Conservation (phyloP, 169 alveolate genomes). For the Plasmodium blacklocki region DNA sequence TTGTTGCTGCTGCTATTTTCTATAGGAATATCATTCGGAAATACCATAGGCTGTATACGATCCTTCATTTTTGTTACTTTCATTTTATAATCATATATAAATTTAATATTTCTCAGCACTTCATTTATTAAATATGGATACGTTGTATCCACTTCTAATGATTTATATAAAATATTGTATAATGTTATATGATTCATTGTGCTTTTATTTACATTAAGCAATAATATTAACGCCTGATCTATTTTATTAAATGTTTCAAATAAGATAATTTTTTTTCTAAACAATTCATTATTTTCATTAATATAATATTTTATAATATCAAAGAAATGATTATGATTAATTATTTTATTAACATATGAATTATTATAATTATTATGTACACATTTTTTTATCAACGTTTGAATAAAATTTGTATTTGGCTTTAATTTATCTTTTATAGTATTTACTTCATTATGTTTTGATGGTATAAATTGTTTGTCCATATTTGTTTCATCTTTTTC, state of each 20-base stretch:
- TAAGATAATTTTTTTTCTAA: constrained; percentile 41
- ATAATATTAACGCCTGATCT: constrained; percentile 19
- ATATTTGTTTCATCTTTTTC: constrained; percentile 20
- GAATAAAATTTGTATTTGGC: background rate
- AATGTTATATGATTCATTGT: constrained; percentile 1
- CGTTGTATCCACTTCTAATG: background rate
- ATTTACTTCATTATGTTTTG: background rate
- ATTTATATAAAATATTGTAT: background rate
- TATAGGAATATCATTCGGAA: too few species aligned
- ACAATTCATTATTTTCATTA: constrained; percentile 25
- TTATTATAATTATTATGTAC: background rate
- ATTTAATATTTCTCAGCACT: constrained; percentile 20
- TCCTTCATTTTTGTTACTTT: background rate
- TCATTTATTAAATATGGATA: constrained; percentile 16
- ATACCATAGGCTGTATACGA: too few species aligned
- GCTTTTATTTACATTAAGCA: constrained; percentile 18
- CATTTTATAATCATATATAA: constrained; percentile 16
- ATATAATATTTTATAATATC: constrained; percentile 37
- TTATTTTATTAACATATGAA: background rate
- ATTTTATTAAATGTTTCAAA: constrained; percentile 45
- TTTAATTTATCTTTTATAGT: constrained; percentile 1
- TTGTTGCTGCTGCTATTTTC: background rate
- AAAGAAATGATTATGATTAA: constrained; percentile 10
- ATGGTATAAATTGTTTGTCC: background rate
- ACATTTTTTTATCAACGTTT: background rate